These are phyloP conservation scores for Microstroma glucosiphilum DNA, from an alignment of 1,284 basidiomycete species.

Conservation along the genomic window DNA sequence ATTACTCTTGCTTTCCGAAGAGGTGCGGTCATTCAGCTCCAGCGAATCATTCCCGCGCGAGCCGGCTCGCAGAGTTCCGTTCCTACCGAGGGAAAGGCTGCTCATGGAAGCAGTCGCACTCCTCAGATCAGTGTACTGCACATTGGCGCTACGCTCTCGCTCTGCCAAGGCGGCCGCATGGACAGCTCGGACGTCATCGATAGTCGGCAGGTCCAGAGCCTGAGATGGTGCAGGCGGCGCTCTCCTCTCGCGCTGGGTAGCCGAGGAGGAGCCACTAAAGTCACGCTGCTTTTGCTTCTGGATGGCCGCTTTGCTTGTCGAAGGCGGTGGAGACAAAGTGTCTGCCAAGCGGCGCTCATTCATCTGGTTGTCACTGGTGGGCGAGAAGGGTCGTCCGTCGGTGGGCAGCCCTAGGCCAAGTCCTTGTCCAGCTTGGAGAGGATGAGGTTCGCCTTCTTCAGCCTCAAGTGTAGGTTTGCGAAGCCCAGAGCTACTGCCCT, in stretches of 20 bases:
- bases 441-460: conserved; percentile 15
- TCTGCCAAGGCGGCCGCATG: conserved; percentile 36
- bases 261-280: conserved; percentile 19
- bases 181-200: conserved; percentile 45
- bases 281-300: conserved; percentile 38
- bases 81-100: neutral
- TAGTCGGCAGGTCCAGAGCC: conserved; percentile 42
- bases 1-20: neutral
- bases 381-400: conserved; percentile 1
- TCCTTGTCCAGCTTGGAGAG: conserved; percentile 1
- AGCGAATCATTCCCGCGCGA: conserved; percentile 1
- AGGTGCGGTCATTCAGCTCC: neutral
- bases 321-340: conserved; percentile 16
- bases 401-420: neutral
- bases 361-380: neutral
- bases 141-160: conserved; percentile 9
- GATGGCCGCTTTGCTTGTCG: conserved; percentile 24
- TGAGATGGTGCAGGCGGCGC: conserved; percentile 33
- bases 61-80: conserved; percentile 2
- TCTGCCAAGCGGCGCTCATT: conserved; percentile 5
- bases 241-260: conserved; percentile 12
- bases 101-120: neutral
- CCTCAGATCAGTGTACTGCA: conserved; percentile 3
- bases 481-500: conserved; percentile 20
- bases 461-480: conserved; percentile 8